A percentile compares a stretch with the other conserved stretches of the same genome.
These are phyloP conservation scores for Fusarium longipes DNA, from an alignment of 2,329 filamentous ascomycete species.

Conservation along the genomic window DNA sequence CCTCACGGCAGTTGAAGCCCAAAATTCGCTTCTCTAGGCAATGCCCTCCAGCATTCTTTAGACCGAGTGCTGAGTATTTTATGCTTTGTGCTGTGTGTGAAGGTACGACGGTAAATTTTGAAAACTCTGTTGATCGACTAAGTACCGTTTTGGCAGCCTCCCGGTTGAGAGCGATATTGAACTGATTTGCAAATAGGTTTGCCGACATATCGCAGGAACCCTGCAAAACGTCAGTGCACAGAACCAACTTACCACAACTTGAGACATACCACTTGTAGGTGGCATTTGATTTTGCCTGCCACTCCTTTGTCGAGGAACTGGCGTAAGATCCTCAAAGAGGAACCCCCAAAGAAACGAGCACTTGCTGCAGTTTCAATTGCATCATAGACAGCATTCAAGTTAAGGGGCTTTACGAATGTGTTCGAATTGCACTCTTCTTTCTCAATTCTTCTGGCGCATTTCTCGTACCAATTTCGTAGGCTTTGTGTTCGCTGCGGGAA, in stretches of 20 bases:
- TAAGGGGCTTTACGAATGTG: constrained; percentile 10
- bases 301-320: constrained; percentile 35
- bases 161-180: constrained; percentile 40
- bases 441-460: constrained; percentile 22
- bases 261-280: constrained; percentile 37
- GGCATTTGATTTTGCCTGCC: constrained; percentile 34
- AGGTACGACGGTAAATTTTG: constrained; percentile 38
- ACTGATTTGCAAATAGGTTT: constrained; percentile 42
- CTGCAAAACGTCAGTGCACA: constrained; percentile 9
- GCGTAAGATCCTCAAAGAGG: constrained; percentile 36
- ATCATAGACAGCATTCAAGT: constrained; percentile 22
- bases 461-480: constrained; percentile 35
- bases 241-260: too few species aligned
- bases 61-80: constrained; percentile 33
- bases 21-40: constrained; percentile 36
- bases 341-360: constrained; percentile 40
- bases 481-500: constrained; percentile 7
- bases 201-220: constrained; percentile 39
- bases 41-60: constrained; percentile 25
- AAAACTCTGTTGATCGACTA: constrained; percentile 23
- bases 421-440: not conserved
- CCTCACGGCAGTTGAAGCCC: constrained; percentile 42
- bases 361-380: constrained; percentile 29
- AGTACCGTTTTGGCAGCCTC: constrained; percentile 34
- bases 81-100: constrained; percentile 42